Conservation (phyloP, 2,329 filamentous ascomycete species). For the Coccinonectria pachysandricola region DNA sequence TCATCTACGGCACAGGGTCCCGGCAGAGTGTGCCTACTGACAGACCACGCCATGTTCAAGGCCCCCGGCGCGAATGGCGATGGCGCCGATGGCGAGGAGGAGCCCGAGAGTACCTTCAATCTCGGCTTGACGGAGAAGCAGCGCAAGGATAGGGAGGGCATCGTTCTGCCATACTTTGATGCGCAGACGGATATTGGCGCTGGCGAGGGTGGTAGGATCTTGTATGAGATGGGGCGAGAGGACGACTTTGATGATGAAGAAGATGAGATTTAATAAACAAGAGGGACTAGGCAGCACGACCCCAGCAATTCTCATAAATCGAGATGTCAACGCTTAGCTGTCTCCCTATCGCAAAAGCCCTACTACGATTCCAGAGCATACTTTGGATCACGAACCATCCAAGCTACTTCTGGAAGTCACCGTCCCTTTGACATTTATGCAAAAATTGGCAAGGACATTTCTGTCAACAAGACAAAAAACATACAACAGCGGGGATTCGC, state of each 20-base stretch:
- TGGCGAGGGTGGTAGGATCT: conserved; percentile 81
- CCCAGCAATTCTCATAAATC: no score
- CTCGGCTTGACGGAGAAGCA: conserved; percentile 86
- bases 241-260: conserved; percentile 97
- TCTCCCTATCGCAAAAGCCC: no score
- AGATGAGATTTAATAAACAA: conserved; percentile 80
- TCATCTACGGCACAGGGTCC: conserved; percentile 8
- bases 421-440: no score
- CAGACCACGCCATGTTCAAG: conserved; percentile 65
- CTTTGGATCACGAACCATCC: no score
- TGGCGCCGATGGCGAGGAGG: conserved; percentile 35
- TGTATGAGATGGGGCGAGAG: conserved; percentile 94
- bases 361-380: no score
- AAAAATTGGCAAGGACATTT: no score
- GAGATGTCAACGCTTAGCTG: no score
- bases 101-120: conserved; percentile 70
- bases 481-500: no score
- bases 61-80: conserved; percentile 27
- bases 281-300: no score
- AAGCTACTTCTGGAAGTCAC: no score
- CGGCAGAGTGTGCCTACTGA: conserved; percentile 48
- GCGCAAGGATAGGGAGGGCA: conserved; percentile 71
- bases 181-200: conserved; percentile 71
- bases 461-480: no score
- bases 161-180: conserved; percentile 93